Evolutionary conservation across 805 yeast genomes (phyloP).

Genomic region (Yarrowia bubula): DNA sequence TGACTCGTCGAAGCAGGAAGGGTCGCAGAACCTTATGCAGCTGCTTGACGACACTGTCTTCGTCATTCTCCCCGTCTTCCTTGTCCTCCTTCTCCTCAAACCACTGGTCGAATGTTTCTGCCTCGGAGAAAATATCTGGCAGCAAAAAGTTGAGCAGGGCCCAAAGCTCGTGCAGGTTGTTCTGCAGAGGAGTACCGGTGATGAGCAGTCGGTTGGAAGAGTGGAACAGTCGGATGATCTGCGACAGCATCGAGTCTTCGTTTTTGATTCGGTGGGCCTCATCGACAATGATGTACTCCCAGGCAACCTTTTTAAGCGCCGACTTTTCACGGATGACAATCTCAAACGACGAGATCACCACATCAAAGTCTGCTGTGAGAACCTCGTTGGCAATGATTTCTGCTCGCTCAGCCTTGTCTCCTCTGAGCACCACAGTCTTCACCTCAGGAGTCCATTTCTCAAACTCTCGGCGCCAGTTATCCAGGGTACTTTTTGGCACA

Average conservation of each 20-base stretch:
- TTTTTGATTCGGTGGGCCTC: conserved; percentile 97
- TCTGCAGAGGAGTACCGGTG: conserved; percentile 95
- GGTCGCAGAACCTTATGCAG: conserved; percentile 86
- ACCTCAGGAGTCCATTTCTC: conserved; percentile 96
- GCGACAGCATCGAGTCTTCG: conserved; percentile 88
- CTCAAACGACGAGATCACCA: conserved; percentile 85
- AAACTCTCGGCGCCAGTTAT: conserved; percentile 95
- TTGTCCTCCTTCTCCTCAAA: conserved; percentile 54
- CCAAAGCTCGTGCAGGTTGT: conserved; percentile 94
- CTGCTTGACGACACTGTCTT: conserved; percentile 83
- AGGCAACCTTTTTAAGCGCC: conserved; percentile 71
- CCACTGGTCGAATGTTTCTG: conserved; percentile 89
- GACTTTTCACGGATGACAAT: conserved; percentile 89
- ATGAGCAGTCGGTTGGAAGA: conserved; percentile 81
- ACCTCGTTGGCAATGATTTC: conserved; percentile 58
- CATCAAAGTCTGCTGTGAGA: conserved; percentile 79
- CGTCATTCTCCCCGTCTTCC: conserved; percentile 45
- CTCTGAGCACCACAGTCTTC: conserved; percentile 78
- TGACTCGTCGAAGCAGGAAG: conserved; percentile 82
- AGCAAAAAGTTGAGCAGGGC: conserved; percentile 83
- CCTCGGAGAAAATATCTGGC: conserved; percentile 93
- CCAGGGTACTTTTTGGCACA: conserved; percentile 93
- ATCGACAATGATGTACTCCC: conserved; percentile 93
- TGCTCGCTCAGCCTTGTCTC: conserved; percentile 77
- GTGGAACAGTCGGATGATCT: conserved; percentile 83